These are phyloP conservation scores for Euphorbia celastroides DNA, from an alignment of 441 rosid genomes.

Conservation along the genomic window DNA sequence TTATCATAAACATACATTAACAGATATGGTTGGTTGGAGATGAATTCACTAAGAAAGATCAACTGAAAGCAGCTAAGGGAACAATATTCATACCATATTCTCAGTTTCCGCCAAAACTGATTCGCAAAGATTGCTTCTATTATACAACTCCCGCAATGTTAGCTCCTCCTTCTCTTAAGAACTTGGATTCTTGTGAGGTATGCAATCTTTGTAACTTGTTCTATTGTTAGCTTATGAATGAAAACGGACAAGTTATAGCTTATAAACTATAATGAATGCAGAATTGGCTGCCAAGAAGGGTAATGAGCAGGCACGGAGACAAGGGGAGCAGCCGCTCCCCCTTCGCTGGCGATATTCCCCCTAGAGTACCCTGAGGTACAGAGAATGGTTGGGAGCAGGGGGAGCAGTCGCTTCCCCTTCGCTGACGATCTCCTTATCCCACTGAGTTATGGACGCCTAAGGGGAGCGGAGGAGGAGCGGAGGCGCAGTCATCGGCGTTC, in stretches of 20 bases:
- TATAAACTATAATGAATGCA: not conserved
- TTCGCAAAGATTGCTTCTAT: constrained; percentile 9
- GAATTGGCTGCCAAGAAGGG: constrained; percentile 18
- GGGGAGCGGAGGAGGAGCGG: too few species aligned
- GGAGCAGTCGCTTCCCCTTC: too few species aligned
- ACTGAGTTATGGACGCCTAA: too few species aligned
- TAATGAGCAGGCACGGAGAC: too few species aligned
- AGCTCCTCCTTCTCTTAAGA: not conserved
- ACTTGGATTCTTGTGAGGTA: constrained; percentile 14
- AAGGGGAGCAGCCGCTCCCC: too few species aligned
- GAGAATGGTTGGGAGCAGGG: too few species aligned
- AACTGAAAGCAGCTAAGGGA: constrained; percentile 1
- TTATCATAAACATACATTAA: not conserved
- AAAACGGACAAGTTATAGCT: not conserved
- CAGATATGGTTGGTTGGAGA: constrained; percentile 18
- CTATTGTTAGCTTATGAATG: not conserved
- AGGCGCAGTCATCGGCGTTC: too few species aligned
- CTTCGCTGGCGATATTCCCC: too few species aligned
- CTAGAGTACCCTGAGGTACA: too few species aligned
- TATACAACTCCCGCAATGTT: constrained; percentile 7
- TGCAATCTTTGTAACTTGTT: not conserved
- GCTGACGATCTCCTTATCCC: too few species aligned
- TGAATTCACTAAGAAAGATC: not conserved
- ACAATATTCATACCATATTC: constrained; percentile 7
- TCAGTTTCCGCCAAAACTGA: constrained; percentile 8